phyloP scores from a whole-genome alignment of 2,329 filamentous ascomycete species.

The Ophiosphaerella korrae region DNA sequence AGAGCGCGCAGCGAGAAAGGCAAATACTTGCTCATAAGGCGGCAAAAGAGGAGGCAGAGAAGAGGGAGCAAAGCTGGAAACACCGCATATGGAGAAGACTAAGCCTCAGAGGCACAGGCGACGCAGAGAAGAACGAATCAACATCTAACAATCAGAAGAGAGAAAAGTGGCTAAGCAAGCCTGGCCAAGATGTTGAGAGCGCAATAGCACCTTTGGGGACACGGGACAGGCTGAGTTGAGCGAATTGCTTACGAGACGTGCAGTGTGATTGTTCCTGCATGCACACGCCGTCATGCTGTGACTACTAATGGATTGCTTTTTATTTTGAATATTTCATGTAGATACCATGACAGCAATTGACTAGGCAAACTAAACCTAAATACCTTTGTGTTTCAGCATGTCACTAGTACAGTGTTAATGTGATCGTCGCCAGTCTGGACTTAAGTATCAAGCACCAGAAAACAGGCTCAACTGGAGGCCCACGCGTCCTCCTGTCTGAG shows the following conservation, averaged over 20 bases:
- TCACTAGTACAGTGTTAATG: no score
- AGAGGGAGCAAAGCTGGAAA: constrained; percentile 37
- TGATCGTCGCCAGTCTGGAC: background rate
- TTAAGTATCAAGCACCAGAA: constrained; percentile 15
- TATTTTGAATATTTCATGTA: background rate
- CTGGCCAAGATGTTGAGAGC: constrained; percentile 44
- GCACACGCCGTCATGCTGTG: constrained; percentile 9
- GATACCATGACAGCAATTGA: constrained; percentile 2
- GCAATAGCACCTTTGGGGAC: constrained; percentile 42
- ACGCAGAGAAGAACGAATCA: constrained; percentile 20
- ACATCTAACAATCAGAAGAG: constrained; percentile 27
- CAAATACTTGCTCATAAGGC: constrained; percentile 52
- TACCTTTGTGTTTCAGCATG: no score
- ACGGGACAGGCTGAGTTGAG: constrained; percentile 21
- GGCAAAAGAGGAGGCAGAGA: constrained; percentile 54
- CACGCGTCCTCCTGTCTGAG: constrained; percentile 13
- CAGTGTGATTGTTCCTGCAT: constrained; percentile 21
- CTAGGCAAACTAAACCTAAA: background rate
- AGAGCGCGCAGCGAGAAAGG: constrained; percentile 66
- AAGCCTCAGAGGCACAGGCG: constrained; percentile 6
- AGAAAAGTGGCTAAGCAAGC: constrained; percentile 35
- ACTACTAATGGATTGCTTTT: background rate
- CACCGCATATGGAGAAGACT: constrained; percentile 40
- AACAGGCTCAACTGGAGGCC: constrained; percentile 10
- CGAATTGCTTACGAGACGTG: background rate